These are phyloP conservation scores for Zancudomyces culisetae DNA, from an alignment of 371 early-diverging fungal genomes.

Conservation along the genomic window DNA sequence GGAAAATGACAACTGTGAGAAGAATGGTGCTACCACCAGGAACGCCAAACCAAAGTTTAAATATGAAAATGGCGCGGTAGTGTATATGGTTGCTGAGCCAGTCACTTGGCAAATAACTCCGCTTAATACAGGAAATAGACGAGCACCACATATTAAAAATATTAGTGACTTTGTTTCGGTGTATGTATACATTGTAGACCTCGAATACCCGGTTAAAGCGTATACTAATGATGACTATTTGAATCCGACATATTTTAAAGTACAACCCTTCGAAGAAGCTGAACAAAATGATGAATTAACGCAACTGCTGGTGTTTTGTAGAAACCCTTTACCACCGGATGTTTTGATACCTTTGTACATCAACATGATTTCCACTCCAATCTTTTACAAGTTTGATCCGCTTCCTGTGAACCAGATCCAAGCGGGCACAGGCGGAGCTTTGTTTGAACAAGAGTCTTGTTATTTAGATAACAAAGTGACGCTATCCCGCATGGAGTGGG, in stretches of 20 bases:
- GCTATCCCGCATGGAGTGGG: background rate
- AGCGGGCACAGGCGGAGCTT: background rate
- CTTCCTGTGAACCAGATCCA: background rate
- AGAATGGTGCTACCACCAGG: background rate
- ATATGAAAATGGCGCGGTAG: background rate
- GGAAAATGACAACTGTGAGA: background rate
- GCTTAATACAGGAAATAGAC: background rate
- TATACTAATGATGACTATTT: background rate
- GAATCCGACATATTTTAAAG: background rate
- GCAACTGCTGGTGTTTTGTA: background rate
- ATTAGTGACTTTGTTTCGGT: background rate
- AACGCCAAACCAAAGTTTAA: background rate
- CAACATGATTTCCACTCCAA: background rate
- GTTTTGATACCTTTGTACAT: background rate
- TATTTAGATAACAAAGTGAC: background rate
- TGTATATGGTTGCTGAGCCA: background rate
- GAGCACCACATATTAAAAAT: background rate
- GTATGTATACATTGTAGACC: background rate
- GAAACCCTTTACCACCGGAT: background rate
- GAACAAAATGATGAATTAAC: background rate
- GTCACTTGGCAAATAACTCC: background rate
- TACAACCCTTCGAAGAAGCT: background rate
- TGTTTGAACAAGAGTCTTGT: too few relatives aligned
- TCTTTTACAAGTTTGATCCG: slow-evolving; percentile 1
- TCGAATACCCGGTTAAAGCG: background rate